Conservation (phyloP, 129 eudicot species). For the Ambrosia trifida region DNA sequence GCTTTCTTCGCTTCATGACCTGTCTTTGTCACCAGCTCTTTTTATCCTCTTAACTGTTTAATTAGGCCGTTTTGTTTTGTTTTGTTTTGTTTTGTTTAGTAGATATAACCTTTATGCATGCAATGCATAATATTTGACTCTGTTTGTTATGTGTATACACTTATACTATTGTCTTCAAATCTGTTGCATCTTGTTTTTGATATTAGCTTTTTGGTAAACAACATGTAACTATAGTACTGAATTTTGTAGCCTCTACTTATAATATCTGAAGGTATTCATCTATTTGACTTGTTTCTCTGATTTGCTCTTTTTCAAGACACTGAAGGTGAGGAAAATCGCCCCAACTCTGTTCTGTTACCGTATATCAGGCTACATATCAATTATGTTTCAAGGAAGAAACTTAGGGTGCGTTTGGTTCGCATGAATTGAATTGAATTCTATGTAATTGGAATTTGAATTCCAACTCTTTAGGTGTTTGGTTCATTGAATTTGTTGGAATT, state of each 20-base stretch:
- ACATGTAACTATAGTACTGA: background rate
- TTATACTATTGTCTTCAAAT: too few species aligned
- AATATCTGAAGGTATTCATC: constrained; percentile 25
- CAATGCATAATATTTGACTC: too few species aligned
- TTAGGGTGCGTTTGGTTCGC: too few species aligned
- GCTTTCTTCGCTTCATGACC: background rate
- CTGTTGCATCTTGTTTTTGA: constrained; percentile 9
- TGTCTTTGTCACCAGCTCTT: background rate
- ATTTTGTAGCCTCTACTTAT: constrained; percentile 13
- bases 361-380: constrained; percentile 16
- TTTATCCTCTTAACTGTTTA: background rate
- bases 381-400: too few species aligned
- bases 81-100: background rate
- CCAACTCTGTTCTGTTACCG: too few species aligned
- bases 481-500: too few species aligned
- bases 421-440: too few species aligned
- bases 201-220: background rate
- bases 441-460: too few species aligned
- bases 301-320: constrained; percentile 23
- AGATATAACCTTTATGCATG: too few species aligned
- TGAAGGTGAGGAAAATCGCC: constrained; percentile 38
- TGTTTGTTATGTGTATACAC: too few species aligned
- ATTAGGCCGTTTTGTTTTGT: background rate
- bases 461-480: too few species aligned
- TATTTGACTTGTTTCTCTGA: constrained; percentile 22